These are phyloP conservation scores for Eucalyptus paniculata DNA, from an alignment of 345 rosid species.

Conservation along the genomic window DNA sequence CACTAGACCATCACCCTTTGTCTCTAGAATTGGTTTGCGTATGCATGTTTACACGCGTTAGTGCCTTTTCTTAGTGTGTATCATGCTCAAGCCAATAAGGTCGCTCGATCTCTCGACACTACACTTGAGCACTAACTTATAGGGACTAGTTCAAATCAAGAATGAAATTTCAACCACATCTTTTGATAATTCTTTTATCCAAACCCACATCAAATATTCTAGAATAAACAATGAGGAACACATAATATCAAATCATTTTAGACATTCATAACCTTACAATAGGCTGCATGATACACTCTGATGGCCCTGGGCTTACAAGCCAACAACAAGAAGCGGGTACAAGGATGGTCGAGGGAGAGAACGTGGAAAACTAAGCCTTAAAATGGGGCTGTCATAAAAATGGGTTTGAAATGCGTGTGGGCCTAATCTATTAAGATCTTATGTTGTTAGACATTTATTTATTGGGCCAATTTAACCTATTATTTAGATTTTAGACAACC, in stretches of 20 bases:
- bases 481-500: not conserved
- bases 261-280: no score
- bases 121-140: not conserved
- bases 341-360: not conserved
- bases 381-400: not conserved
- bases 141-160: accelerated
- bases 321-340: not conserved
- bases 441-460: no score
- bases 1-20: not conserved
- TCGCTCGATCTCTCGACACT: not conserved
- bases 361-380: not conserved
- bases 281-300: not conserved
- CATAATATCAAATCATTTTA: not conserved
- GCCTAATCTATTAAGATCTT: not conserved
- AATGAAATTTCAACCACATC: not conserved
- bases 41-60: accelerated
- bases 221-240: not conserved
- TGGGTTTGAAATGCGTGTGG: not conserved
- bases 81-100: not conserved
- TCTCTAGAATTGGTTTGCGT: not conserved
- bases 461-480: no score
- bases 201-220: not conserved
- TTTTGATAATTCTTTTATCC: not conserved
- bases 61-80: not conserved
- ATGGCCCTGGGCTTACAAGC: not conserved